Evolutionary conservation across 1,139 yeast genomes (phyloP).

Genomic region (Tardiomyces digboiensis): DNA sequence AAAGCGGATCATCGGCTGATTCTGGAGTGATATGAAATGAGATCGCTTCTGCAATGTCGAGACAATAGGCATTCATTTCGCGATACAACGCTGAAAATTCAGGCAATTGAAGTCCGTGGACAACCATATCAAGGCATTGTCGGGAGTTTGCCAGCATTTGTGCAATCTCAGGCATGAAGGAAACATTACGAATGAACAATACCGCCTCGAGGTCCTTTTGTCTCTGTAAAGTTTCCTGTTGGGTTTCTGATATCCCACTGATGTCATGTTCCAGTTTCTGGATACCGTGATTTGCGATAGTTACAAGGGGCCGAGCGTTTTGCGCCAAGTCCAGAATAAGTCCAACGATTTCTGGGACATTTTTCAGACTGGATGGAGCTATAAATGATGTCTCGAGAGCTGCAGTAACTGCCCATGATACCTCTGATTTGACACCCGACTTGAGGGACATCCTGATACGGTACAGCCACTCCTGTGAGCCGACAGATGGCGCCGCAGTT

Average conservation of each 20-base stretch:
- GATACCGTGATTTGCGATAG: not conserved
- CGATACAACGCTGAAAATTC: no score
- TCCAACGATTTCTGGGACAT: constrained; percentile 5
- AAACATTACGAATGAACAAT: constrained; percentile 65
- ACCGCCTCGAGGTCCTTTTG: constrained; percentile 51
- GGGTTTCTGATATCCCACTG: constrained; percentile 8
- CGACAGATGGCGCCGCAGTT: constrained; percentile 16
- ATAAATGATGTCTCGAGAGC: constrained; percentile 43
- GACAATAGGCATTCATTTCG: constrained; percentile 59
- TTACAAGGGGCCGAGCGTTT: not conserved
- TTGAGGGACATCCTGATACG: constrained; percentile 57
- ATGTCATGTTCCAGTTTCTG: not conserved
- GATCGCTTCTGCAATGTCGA: constrained; percentile 79
- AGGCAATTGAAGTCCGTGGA: constrained; percentile 38
- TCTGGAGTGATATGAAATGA: constrained; percentile 78
- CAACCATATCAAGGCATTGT: constrained; percentile 27
- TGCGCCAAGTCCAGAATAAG: not conserved
- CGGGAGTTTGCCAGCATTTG: constrained; percentile 58
- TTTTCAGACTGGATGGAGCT: constrained; percentile 12
- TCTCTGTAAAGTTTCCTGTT: constrained; percentile 25
- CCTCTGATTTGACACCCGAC: constrained; percentile 49
- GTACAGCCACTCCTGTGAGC: constrained; percentile 28
- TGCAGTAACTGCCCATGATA: constrained; percentile 56
- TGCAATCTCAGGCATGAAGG: constrained; percentile 78
- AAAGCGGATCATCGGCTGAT: constrained; percentile 35